Conservation (phyloP, 192 early-diverging fungal genomes). For the Entomortierella chlamydospora region DNA sequence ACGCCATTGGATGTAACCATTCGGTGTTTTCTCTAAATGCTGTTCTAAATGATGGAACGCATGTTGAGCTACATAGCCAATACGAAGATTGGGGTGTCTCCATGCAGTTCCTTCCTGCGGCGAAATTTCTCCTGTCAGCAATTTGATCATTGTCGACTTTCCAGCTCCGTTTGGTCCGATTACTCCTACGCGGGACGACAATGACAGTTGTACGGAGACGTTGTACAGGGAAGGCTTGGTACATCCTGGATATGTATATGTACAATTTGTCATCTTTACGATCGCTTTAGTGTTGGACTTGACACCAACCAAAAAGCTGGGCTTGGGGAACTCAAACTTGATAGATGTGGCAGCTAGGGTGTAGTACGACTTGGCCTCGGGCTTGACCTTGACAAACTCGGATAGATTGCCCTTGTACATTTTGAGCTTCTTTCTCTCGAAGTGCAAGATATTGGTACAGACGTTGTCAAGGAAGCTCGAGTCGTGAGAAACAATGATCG, state of each 20-base stretch:
- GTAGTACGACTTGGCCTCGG: constrained; percentile 83
- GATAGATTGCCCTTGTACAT: constrained; percentile 85
- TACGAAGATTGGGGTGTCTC: constrained; percentile 87
- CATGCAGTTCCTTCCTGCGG: constrained; percentile 77
- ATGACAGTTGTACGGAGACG: constrained; percentile 74
- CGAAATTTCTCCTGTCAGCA: constrained; percentile 79
- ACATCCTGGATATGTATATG: constrained; percentile 81
- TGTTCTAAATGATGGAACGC: constrained; percentile 90
- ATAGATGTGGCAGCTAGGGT: constrained; percentile 75
- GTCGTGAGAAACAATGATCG: constrained; percentile 85
- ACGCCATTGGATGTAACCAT: constrained; percentile 88
- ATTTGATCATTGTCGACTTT: constrained; percentile 88
- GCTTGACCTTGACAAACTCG: constrained; percentile 78
- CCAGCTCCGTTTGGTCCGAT: constrained; percentile 89
- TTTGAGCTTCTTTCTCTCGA: constrained; percentile 80
- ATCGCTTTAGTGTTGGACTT: constrained; percentile 85
- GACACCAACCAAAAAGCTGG: constrained; percentile 80
- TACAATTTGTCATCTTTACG: constrained; percentile 77
- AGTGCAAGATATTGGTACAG: constrained; percentile 84
- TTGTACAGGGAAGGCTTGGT: constrained; percentile 68
- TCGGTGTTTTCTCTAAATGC: constrained; percentile 85
- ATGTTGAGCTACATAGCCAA: constrained; percentile 90
- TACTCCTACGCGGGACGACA: constrained; percentile 85
- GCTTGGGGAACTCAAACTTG: constrained; percentile 82
- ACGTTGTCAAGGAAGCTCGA: constrained; percentile 84